Conservation (phyloP, 2,329 filamentous ascomycete species). For the Cercospora beticola region DNA sequence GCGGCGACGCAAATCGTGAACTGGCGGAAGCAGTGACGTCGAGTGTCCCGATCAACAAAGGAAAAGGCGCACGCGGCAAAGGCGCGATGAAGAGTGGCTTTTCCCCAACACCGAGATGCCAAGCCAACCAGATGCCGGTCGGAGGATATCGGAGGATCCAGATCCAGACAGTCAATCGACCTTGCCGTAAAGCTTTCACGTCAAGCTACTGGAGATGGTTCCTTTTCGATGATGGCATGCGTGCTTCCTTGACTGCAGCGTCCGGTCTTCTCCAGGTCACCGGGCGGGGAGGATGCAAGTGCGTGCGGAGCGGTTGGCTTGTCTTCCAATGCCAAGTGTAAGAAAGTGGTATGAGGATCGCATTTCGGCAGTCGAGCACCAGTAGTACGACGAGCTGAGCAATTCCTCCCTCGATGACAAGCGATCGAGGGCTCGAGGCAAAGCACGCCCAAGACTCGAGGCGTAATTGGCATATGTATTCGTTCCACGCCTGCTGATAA, state of each 20-base stretch:
- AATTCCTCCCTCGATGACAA: not conserved
- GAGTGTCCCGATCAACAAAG: not conserved
- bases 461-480: slow-evolving; percentile 10
- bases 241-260: not conserved
- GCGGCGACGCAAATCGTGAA: not conserved
- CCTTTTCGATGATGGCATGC: not conserved
- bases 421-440: slow-evolving; percentile 1
- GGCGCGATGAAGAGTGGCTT: not conserved
- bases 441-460: slow-evolving; percentile 4
- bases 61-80: not conserved
- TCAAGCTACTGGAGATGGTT: not conserved
- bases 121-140: slow-evolving; percentile 4
- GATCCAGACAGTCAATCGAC: not conserved
- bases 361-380: not conserved
- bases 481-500: slow-evolving; percentile 9
- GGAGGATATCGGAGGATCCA: slow-evolving; percentile 6
- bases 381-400: not conserved
- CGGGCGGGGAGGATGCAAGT: not conserved
- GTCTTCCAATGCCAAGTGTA: slow-evolving; percentile 1
- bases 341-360: slow-evolving; percentile 5
- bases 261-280: not conserved
- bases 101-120: slow-evolving; percentile 1
- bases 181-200: slow-evolving; percentile 7
- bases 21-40: slow-evolving; percentile 5
- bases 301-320: not conserved